These are phyloP conservation scores for Trichoderma koningii DNA, from an alignment of 2,329 filamentous ascomycete genomes.

Conservation along the genomic window DNA sequence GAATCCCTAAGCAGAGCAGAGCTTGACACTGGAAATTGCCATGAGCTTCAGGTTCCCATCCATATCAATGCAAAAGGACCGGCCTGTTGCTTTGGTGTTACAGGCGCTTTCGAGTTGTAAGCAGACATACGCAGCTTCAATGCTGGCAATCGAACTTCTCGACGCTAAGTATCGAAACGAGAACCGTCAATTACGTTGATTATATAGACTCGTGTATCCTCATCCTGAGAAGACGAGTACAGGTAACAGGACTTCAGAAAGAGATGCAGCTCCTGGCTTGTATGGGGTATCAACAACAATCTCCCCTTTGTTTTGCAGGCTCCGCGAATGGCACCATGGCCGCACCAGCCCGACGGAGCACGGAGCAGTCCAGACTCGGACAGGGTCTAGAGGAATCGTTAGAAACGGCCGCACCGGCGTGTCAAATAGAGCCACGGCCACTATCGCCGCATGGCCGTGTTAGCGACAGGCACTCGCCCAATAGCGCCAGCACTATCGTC, in stretches of 20 bases:
- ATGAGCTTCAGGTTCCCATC: neutral
- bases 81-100: no score
- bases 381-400: neutral
- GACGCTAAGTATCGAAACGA: no score
- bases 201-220: no score
- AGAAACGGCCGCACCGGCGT: slow-evolving; percentile 16
- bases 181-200: no score
- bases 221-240: no score
- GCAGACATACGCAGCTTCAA: no score
- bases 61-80: no score
- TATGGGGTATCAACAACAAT: neutral
- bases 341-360: neutral
- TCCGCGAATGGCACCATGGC: neutral
- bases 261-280: no score
- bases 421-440: slow-evolving; percentile 10
- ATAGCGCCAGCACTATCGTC: neutral
- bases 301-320: neutral
- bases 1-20: neutral
- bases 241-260: no score
- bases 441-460: neutral
- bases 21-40: slow-evolving; percentile 4
- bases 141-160: no score
- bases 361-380: slow-evolving; percentile 11
- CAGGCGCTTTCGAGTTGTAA: no score
- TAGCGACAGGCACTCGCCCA: neutral